These are phyloP conservation scores for Kalmusia sp. DNA, from an alignment of 2,329 filamentous ascomycete genomes.

Conservation along the genomic window DNA sequence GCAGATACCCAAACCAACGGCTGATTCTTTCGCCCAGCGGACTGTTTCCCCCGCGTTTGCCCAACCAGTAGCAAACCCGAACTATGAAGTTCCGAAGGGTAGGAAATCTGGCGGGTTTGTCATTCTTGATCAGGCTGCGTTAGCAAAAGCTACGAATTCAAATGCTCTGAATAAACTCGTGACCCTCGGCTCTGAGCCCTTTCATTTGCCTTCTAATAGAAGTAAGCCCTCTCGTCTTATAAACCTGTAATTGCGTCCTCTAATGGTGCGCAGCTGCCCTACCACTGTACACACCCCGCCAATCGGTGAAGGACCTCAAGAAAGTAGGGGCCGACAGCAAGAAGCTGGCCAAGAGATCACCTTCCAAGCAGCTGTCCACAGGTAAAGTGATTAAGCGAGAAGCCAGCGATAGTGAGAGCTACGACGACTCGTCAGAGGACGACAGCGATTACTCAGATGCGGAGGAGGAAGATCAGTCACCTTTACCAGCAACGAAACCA, in stretches of 20 bases:
- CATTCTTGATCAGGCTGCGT: constrained; percentile 49
- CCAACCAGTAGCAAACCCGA: constrained; percentile 35
- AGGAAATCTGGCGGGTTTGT: constrained; percentile 49
- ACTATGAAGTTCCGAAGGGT: constrained; percentile 43
- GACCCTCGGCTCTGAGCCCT: constrained; percentile 50
- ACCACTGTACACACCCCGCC: constrained; percentile 51
- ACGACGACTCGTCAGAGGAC: constrained; percentile 56
- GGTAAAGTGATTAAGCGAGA: constrained; percentile 35
- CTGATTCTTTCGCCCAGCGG: constrained; percentile 34
- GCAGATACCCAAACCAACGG: constrained; percentile 34
- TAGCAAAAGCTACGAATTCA: constrained; percentile 54
- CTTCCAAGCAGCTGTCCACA: constrained; percentile 25
- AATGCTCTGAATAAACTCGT: constrained; percentile 52
- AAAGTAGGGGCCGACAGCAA: constrained; percentile 51
- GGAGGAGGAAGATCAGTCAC: constrained; percentile 62
- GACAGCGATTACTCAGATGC: constrained; percentile 62
- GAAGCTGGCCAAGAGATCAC: constrained; percentile 43
- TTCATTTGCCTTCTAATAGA: constrained; percentile 53
- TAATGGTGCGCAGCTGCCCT: constrained; percentile 45
- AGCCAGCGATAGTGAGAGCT: constrained; percentile 52
- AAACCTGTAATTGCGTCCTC: constrained; percentile 12
- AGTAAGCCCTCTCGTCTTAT: constrained; percentile 40
- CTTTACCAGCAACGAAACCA: constrained; percentile 60
- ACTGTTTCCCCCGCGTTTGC: constrained; percentile 18
- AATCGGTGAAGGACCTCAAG: constrained; percentile 56